Evolutionary conservation across 176 grass and related monocot species (phyloP).

Genomic region (Musa schizocarpa): DNA sequence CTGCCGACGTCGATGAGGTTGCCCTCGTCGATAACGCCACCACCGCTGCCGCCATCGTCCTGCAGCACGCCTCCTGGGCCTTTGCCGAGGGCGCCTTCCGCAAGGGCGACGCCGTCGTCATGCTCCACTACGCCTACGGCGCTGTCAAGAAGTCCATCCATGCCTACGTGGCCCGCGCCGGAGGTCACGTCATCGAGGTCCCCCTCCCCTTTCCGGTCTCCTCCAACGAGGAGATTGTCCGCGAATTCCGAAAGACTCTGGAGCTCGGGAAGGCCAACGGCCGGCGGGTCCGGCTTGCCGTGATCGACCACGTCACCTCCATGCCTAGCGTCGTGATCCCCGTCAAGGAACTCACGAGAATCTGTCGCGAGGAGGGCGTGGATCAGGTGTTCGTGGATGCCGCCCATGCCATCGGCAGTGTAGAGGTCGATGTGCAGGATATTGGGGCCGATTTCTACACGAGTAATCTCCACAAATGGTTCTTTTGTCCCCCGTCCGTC

Average conservation of each 20-base stretch:
- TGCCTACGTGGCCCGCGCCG: constrained; percentile 76
- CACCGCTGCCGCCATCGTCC: constrained; percentile 74
- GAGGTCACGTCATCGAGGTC: constrained; percentile 79
- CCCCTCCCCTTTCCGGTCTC: constrained; percentile 75
- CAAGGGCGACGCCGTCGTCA: constrained; percentile 64
- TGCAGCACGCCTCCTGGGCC: constrained; percentile 77
- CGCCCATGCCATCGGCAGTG: constrained; percentile 73
- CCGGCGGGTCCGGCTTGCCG: constrained; percentile 59
- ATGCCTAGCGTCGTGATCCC: constrained; percentile 92
- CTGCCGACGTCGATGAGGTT: constrained; percentile 50
- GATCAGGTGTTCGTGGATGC: constrained; percentile 87
- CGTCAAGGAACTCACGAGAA: constrained; percentile 67
- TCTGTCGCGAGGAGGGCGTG: constrained; percentile 77
- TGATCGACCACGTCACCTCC: constrained; percentile 95
- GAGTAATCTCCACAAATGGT: constrained; percentile 98
- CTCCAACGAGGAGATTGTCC: constrained; percentile 46
- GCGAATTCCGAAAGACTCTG: constrained; percentile 62
- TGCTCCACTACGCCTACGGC: constrained; percentile 93
- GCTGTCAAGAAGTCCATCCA: constrained; percentile 95
- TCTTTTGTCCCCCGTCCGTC: constrained; percentile 79
- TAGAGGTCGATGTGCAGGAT: constrained; percentile 57
- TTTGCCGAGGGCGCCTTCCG: constrained; percentile 57
- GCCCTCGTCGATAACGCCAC: constrained; percentile 95
- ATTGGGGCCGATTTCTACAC: constrained; percentile 96
- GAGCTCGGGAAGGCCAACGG: constrained; percentile 55